Base-by-base conservation (phyloP, 495 filamentous ascomycete genomes). In the Daldinia loculata region DNA sequence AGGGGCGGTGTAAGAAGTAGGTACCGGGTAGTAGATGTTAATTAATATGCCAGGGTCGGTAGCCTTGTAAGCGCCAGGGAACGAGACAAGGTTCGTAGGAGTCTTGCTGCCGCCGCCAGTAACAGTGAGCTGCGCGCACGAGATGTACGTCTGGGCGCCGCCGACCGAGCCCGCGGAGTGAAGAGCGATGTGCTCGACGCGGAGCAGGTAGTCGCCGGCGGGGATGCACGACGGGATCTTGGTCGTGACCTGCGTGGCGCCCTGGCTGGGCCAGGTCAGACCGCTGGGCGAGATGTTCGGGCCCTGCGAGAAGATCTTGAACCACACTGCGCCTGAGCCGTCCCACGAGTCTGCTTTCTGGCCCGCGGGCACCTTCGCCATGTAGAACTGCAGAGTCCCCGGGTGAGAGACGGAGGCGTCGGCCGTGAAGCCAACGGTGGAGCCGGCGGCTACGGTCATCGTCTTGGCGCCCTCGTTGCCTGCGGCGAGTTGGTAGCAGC, bases 151-250 rank as follows among this genome's bases (percentile, higher is more conserved):
- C 70, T 86, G 84, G 0, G 87, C 85, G 0, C 84, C 85, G 1
- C 81, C 81, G 4, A 71, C 63, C 7, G 72, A 69, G 38, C 66
- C 64, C 8, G 86, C 87, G 24, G 62, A 66, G 69, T 88, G 85
- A 11, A 87, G 77, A 14, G 78, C 87, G 56, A 89, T 83, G 63
- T 88, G 85, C 77, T 90, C 88, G 15, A 83, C 84, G 27, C 87
- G 84, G 36, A 89, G 75, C 17, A 90, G 84, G 63, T 90, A 90
- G 66, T 85, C 78, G 34, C 87, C 87, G 0, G 82, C 65, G 2
- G 80, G 78, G 56, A 87, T 81, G 65, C 80, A 82, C 8, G 70
- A 67, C 0, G 86, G 86, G 59, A 87, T 84, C 58, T 74, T 82
- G 36, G 84, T 79, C 60, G 78, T 79, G 39, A 82, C 78, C 48